Evolutionary conservation across 768 basidiomycete genomes (phyloP), one percentile per base, ranked within the genome.

Genomic region (Suillus sp.): DNA sequence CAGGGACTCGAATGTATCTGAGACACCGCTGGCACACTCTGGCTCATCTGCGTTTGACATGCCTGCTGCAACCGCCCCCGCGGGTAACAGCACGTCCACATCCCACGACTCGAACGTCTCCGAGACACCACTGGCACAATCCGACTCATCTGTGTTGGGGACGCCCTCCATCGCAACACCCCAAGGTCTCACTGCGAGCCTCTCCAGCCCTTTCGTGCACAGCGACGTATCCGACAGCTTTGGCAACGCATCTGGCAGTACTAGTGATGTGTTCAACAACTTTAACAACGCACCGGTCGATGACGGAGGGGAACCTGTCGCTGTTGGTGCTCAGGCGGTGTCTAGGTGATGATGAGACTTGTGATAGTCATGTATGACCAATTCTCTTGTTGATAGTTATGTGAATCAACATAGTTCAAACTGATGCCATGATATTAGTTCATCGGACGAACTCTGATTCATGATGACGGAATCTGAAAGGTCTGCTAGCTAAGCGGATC

Each of bases 331-430:
- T 4, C 3, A 18, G 1, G 48, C 16, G 48, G 9, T 50, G 27
- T 50, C 27, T 50, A 50, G 48, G 13, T 22, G 16, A 18, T 8
- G 18, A 16, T 50, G 35, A 9, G 22, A 56, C 14, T 37, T 56
- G 35, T 37, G 22, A 25, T 56, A 22, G 22, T 50, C 22, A 5
- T 38, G 25, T 32, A 51, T 1, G 4, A 9, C 18, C 18, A 2
- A 25, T 14, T 22, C 10, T 38, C 25, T 40, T 13, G 8, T 30
- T 18, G 18, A n/a, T 30, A 57, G 25, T 35, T 3, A 20, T 43
- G 38, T 63, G 63, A 71, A 65, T 61, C 38, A 66, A 64, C 65
- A 50, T 51, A 65, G 27, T 27, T 50, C 16, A 27, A 43, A 43
- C 8, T 9, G 42, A 8, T 34, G 32, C 32, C 32, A 34, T 34